Evolutionary conservation across 2,329 filamentous ascomycete species (phyloP).

Genomic region (Trichoderma gracile): DNA sequence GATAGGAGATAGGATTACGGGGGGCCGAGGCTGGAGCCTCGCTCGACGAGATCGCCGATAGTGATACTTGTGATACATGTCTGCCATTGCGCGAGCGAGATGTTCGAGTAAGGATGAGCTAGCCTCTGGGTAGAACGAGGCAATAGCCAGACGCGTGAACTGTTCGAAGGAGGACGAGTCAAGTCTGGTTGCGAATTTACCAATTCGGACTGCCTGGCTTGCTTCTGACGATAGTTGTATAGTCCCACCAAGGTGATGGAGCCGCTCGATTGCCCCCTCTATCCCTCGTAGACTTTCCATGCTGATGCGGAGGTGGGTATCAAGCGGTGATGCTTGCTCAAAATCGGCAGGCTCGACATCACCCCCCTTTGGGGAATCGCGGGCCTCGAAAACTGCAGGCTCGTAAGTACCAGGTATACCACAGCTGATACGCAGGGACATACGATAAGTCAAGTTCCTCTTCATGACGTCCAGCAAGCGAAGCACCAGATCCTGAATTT

Average conservation of each 20-base stretch:
- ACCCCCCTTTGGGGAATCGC: too few species aligned
- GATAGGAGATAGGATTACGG: neutral
- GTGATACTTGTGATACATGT: conserved; percentile 19
- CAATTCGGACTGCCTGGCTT: neutral
- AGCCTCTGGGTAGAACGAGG: conserved; percentile 17
- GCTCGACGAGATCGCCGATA: conserved; percentile 17
- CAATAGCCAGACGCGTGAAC: neutral
- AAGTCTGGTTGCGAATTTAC: neutral
- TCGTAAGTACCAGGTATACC: neutral
- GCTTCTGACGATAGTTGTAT: conserved; percentile 12
- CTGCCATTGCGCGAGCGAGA: conserved; percentile 4
- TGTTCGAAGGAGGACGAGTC: conserved; percentile 4
- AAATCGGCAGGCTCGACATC: neutral
- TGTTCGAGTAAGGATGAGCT: conserved; percentile 13
- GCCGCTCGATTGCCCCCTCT: conserved; percentile 10
- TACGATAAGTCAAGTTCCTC: conserved; percentile 21
- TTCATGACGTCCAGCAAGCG: conserved; percentile 19
- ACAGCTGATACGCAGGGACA: neutral
- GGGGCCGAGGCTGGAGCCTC: conserved; percentile 5
- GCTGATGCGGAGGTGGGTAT: neutral
- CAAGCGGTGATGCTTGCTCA: neutral
- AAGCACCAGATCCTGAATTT: conserved; percentile 21
- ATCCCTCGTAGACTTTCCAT: conserved; percentile 11
- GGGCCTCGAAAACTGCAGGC: neutral
- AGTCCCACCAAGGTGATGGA: conserved; percentile 19